Percentiles rank a stretch among this genome's conserved stretches.
These are phyloP conservation scores for Penicillium bovifimosum DNA, from an alignment of 495 filamentous ascomycete genomes.

Conservation along the genomic window DNA sequence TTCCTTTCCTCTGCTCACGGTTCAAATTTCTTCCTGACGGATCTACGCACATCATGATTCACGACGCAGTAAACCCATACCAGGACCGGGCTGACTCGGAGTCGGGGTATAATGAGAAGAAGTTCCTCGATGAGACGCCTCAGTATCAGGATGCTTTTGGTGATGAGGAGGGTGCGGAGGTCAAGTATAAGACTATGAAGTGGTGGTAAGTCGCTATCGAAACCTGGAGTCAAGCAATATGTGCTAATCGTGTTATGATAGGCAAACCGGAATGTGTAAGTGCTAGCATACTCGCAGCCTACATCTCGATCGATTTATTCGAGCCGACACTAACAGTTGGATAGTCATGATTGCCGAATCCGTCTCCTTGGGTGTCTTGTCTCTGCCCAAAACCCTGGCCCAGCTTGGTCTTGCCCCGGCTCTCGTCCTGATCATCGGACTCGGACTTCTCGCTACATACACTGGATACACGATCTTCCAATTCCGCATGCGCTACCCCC, in stretches of 20 bases:
- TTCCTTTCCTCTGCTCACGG: not conserved
- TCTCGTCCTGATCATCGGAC: constrained; percentile 49
- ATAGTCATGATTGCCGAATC: constrained; percentile 58
- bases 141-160: constrained; percentile 33
- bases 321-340: constrained; percentile 3
- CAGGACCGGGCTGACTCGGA: constrained; percentile 17
- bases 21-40: not conserved
- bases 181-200: constrained; percentile 39
- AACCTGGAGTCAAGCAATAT: not conserved
- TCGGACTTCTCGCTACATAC: constrained; percentile 59
- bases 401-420: constrained; percentile 51
- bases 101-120: constrained; percentile 20
- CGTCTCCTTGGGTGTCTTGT: constrained; percentile 57
- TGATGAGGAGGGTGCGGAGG: constrained; percentile 33
- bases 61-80: constrained; percentile 13
- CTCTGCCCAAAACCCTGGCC: constrained; percentile 54
- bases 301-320: not conserved
- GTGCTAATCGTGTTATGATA: not conserved
- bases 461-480: constrained; percentile 32
- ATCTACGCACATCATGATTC: constrained; percentile 13
- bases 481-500: constrained; percentile 30
- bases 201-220: constrained; percentile 35
- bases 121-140: constrained; percentile 6
- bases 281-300: not conserved
- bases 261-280: constrained; percentile 31